phyloP scores from a whole-genome alignment of 352 stramenopile species.

The Blastocystis sp. region DNA sequence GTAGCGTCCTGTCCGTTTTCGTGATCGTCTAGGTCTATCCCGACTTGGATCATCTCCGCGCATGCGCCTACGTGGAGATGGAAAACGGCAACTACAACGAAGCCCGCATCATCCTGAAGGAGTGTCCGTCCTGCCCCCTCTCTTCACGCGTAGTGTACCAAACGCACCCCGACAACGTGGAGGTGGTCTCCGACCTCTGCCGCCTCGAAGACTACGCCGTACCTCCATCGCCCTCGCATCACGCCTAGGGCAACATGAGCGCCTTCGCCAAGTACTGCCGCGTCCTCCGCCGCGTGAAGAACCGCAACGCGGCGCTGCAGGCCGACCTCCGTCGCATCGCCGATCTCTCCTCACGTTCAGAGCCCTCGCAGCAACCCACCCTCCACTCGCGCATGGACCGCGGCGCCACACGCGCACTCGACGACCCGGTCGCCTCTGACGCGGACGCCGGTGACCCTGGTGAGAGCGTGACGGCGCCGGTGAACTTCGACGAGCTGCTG shows the following conservation, averaged over 20 bases:
- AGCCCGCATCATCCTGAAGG: constrained; percentile 10
- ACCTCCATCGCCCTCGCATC: neutral
- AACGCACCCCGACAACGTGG: neutral
- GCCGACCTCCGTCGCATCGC: neutral
- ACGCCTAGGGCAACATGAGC: neutral
- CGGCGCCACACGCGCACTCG: no score
- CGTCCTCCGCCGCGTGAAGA: neutral
- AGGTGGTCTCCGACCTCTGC: neutral
- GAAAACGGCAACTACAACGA: neutral
- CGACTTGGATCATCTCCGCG: constrained; percentile 13
- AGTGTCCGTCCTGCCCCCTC: neutral
- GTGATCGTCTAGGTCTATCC: neutral
- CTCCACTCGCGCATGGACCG: no score
- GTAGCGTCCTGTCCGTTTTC: neutral
- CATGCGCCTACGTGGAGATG: constrained; percentile 19
- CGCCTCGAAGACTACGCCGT: neutral
- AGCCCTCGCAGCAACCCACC: neutral
- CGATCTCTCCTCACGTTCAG: neutral
- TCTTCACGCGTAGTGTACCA: neutral
- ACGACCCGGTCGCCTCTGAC: no score
- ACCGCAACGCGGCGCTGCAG: neutral
- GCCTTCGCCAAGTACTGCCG: neutral
- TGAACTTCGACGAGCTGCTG: neutral
- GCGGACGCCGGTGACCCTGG: no score
- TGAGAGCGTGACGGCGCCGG: neutral